Conservation (phyloP, 768 basidiomycete genomes). For the Tulasnella sp. region DNA sequence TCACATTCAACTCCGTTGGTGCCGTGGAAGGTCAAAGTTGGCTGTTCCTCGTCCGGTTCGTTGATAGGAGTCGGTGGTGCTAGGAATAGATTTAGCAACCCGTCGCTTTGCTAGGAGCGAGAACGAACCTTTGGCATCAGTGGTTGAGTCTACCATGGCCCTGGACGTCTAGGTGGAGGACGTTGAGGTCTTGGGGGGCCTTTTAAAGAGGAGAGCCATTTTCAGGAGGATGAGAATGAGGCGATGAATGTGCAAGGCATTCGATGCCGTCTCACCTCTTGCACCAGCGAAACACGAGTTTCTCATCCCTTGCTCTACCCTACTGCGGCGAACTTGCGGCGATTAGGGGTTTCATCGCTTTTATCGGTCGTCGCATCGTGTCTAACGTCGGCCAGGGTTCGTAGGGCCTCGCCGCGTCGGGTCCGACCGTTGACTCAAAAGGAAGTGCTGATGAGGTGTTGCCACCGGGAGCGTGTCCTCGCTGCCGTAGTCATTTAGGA, state of each 20-base stretch:
- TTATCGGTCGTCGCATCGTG: not conserved
- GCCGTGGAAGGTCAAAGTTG: not conserved
- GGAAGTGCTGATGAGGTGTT: not conserved
- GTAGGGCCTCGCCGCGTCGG: not conserved
- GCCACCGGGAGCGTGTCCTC: not conserved
- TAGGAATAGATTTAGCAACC: not conserved
- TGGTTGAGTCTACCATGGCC: not conserved
- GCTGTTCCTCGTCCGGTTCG: not conserved
- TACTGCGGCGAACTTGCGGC: not conserved
- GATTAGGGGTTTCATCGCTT: not conserved
- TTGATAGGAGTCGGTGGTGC: not conserved
- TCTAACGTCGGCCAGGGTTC: not conserved
- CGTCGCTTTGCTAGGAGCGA: not conserved
- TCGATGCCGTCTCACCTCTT: not conserved
- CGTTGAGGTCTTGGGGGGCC: not conserved
- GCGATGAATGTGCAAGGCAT: not conserved
- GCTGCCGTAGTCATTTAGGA: not conserved
- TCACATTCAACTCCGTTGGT: not conserved
- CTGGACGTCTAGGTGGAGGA: not conserved
- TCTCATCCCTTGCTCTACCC: not conserved
- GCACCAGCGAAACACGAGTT: not conserved
- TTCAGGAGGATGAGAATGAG: not conserved
- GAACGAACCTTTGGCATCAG: not conserved
- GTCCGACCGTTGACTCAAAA: not conserved
- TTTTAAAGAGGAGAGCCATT: not conserved